phyloP scores from a whole-genome alignment of 192 early-diverging fungal species.

The Umbelopsis sp. region DNA sequence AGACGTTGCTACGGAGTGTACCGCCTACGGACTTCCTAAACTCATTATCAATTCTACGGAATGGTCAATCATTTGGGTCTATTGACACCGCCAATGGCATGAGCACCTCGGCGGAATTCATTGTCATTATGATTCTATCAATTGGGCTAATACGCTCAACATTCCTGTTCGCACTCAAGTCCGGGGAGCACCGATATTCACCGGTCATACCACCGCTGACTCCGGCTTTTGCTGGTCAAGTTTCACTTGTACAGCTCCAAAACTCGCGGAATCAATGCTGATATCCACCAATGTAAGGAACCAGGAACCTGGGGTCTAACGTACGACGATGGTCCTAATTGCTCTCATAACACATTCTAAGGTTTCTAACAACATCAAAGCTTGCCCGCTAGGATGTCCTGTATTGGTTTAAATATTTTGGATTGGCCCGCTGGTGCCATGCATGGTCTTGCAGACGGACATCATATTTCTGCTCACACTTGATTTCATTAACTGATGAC shows the following conservation, averaged over 20 bases:
- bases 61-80: conserved; percentile 29
- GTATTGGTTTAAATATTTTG: conserved; percentile 38
- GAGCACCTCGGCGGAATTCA: conserved; percentile 40
- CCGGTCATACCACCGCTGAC: conserved; percentile 9
- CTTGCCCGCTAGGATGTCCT: conserved; percentile 36
- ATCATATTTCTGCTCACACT: conserved; percentile 62
- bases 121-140: conserved; percentile 44
- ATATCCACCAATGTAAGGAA: conserved; percentile 34
- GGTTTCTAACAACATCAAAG: conserved; percentile 40
- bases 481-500: conserved; percentile 51
- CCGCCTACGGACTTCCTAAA: conserved; percentile 18
- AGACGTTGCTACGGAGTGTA: conserved; percentile 25
- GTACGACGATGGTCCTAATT: conserved; percentile 65
- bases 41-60: conserved; percentile 13
- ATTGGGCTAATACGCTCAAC: conserved; percentile 42
- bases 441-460: conserved; percentile 50
- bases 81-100: conserved; percentile 30
- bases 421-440: conserved; percentile 38
- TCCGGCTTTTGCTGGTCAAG: conserved; percentile 47
- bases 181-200: conserved; percentile 20
- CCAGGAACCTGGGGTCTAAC: conserved; percentile 55
- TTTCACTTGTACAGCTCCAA: conserved; percentile 29
- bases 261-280: conserved; percentile 23
- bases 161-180: conserved; percentile 31
- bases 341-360: conserved; percentile 46